Evolutionary conservation across 352 stramenopile genomes (phyloP).

Genomic region (Pythium biforme): DNA sequence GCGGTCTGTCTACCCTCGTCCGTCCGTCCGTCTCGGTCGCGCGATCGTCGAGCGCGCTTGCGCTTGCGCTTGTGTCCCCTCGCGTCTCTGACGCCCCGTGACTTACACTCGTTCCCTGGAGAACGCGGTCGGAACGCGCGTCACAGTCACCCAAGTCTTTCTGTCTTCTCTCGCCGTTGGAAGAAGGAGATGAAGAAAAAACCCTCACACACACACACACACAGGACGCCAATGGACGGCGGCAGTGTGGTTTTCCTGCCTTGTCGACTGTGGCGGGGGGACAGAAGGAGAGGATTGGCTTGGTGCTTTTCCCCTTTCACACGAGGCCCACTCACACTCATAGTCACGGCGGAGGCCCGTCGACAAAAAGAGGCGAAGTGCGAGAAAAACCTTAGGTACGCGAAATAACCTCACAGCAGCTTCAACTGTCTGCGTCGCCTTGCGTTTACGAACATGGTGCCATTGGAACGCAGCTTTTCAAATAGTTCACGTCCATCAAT

Average conservation of each 20-base stretch:
- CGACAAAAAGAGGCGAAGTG: slow-evolving; percentile 2
- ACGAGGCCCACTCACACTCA: not conserved
- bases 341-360: not conserved
- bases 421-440: slow-evolving; percentile 21
- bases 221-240: not conserved
- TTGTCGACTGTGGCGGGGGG: not conserved
- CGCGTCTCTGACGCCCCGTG: slow-evolving; percentile 28
- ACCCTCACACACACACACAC: not conserved
- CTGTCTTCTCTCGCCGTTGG: no score
- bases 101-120: slow-evolving; percentile 3
- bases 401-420: slow-evolving; percentile 21
- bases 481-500: no score
- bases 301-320: not conserved
- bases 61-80: slow-evolving; percentile 33
- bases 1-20: slow-evolving; percentile 9
- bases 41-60: slow-evolving; percentile 15
- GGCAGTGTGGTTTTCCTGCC: not conserved
- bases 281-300: not conserved
- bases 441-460: slow-evolving; percentile 16
- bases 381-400: slow-evolving; percentile 24
- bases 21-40: slow-evolving; percentile 15
- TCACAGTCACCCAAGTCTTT: no score
- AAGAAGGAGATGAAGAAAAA: slow-evolving; percentile 1
- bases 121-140: slow-evolving; percentile 9
- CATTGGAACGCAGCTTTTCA: not conserved